Evolutionary conservation across 345 rosid species (phyloP), one percentile per base, ranked within the genome.

Genomic region (Angophora floribunda): DNA sequence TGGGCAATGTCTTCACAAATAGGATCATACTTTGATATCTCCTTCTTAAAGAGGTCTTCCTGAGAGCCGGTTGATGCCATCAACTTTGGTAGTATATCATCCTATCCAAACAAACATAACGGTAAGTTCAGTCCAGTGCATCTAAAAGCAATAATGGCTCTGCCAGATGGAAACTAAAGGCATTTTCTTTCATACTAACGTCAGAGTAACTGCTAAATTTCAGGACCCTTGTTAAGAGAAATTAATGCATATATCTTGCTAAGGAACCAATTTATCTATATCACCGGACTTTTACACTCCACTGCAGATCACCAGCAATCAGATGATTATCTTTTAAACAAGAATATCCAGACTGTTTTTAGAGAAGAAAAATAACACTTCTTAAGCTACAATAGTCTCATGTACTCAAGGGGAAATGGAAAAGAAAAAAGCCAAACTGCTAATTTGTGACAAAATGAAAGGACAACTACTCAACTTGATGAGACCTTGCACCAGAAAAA

Each of bases 41-140:
- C 99, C 93, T 96, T 98, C 93, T 94, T 95, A 92, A 98, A 98
- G 89, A 98, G 98, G 92, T 98, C 99, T 87, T 98, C 99, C 87
- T 93, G 94, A 49, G 98, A 96, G 88, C 99, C 98, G 3, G 97
- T 94, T 44, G 91, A 91, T 80, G 98, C 95, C 99, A 98, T 98
- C 94, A 98, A 92, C 93, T 98, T 98, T 24, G 99, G 99, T 53
- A 98, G 93, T 92, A 98, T 94, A 90, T 98, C 99, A 94, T 97
- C 99, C 99, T 98, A 94, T 84, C 87, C 88, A 55, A 87, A 55
- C 45, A 53, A 53, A 7, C 11, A 87, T 3, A 22, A 32, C 36
- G 86, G 63, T 51, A 78, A 55, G 86, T 36, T 85, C 85, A 84
- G 70, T 49, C 17, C 86, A 87, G 67, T 59, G 44, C 14, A 5